phyloP scores from a whole-genome alignment of 2,329 filamentous ascomycete genomes.

The Cercospora citrullina region DNA sequence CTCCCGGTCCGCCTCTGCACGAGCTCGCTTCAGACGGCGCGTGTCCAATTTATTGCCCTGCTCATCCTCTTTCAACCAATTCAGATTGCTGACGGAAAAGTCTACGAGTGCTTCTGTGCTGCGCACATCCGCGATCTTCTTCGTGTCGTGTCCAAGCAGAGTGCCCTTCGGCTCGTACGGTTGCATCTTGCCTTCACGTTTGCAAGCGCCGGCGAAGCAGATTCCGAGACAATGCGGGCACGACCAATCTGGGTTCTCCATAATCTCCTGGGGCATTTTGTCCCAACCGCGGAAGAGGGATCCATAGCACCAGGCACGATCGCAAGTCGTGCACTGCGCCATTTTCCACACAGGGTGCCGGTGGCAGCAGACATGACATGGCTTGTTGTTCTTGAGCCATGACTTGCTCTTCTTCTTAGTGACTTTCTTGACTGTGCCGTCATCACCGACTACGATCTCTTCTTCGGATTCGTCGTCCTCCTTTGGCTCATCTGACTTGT shows the following conservation, averaged over 20 bases:
- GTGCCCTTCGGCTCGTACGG: conserved; percentile 88
- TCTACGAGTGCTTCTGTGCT: conserved; percentile 90
- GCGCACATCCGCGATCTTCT: conserved; percentile 82
- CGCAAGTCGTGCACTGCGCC: conserved; percentile 75
- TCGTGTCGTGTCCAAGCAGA: conserved; percentile 86
- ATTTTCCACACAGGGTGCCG: conserved; percentile 82
- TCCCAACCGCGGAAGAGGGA: conserved; percentile 89
- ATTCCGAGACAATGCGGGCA: conserved; percentile 84
- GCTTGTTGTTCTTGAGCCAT: conserved; percentile 51
- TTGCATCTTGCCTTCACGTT: conserved; percentile 64
- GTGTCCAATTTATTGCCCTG: conserved; percentile 39
- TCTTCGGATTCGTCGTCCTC: conserved; percentile 51
- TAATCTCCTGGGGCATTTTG: conserved; percentile 76
- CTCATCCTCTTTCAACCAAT: conserved; percentile 68
- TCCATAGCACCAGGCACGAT: conserved; percentile 85
- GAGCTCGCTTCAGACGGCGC: conserved; percentile 43
- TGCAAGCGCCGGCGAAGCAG: conserved; percentile 83
- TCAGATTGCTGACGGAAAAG: conserved; percentile 83
- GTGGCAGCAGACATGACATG: conserved; percentile 81
- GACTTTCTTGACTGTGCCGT: conserved; percentile 63
- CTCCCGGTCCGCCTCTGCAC: conserved; percentile 55
- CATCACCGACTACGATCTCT: conserved; percentile 63
- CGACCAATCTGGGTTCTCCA: conserved; percentile 80
- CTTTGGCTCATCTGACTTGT: conserved; percentile 54
- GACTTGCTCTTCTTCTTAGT: conserved; percentile 59